Evolutionary conservation across 1,284 basidiomycete genomes (phyloP).

Genomic region (Cryptococcus sp.): DNA sequence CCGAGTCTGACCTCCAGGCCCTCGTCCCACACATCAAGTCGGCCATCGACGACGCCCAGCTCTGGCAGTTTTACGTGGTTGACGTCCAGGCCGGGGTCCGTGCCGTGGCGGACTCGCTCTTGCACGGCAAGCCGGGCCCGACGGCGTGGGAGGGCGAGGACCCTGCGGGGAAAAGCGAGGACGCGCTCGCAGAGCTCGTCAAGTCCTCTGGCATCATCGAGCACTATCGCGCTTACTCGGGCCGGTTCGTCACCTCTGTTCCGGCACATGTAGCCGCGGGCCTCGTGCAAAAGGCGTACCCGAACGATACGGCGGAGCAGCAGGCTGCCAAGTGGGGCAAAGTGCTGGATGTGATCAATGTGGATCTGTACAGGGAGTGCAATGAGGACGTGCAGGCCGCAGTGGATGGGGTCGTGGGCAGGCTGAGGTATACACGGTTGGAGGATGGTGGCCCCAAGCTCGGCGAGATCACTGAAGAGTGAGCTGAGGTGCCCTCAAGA

Average conservation of each 20-base stretch:
- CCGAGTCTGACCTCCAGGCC: constrained; percentile 63
- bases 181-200: constrained; percentile 65
- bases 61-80: constrained; percentile 92
- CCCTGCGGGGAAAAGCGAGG: constrained; percentile 56
- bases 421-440: constrained; percentile 74
- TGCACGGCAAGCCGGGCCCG: constrained; percentile 57
- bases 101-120: constrained; percentile 43
- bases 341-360: constrained; percentile 80
- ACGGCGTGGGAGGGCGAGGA: constrained; percentile 49
- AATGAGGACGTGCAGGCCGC: constrained; percentile 74
- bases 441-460: constrained; percentile 77
- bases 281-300: constrained; percentile 56
- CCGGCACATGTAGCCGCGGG: constrained; percentile 69
- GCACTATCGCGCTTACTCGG: constrained; percentile 60
- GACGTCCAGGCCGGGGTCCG: constrained; percentile 56
- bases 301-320: constrained; percentile 51
- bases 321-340: constrained; percentile 68
- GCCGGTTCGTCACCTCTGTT: constrained; percentile 65
- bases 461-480: constrained; percentile 75
- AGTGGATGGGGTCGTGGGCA: constrained; percentile 67
- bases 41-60: constrained; percentile 61
- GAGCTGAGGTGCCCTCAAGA: no score
- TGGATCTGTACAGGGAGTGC: constrained; percentile 79
- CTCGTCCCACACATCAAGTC: constrained; percentile 64
- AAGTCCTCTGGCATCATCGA: constrained; percentile 57